Conservation (phyloP, 768 basidiomycete genomes). For the Dentipellis fragilis region DNA sequence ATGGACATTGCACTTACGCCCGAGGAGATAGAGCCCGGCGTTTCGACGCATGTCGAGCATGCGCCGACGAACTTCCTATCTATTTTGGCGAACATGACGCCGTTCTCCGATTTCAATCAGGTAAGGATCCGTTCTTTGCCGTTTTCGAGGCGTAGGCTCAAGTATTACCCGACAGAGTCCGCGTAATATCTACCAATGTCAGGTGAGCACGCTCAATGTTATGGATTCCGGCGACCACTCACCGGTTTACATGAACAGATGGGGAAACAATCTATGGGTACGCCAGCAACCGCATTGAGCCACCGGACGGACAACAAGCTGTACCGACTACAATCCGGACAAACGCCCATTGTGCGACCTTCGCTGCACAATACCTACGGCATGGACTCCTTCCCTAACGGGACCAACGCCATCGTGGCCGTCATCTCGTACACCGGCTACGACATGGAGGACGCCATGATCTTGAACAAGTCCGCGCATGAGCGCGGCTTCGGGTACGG, state of each 20-base stretch:
- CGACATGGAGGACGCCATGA: slow-evolving; percentile 99
- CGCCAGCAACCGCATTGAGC: slow-evolving; percentile 83
- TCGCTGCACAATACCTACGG: slow-evolving; percentile 87
- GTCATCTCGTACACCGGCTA: slow-evolving; percentile 99
- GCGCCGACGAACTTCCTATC: slow-evolving; percentile 92
- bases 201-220: slow-evolving; percentile 33
- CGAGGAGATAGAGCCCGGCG: slow-evolving; percentile 62
- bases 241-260: slow-evolving; percentile 42
- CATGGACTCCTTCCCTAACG: slow-evolving; percentile 98
- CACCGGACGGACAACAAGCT: slow-evolving; percentile 98
- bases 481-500: slow-evolving; percentile 97
- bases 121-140: slow-evolving; percentile 28
- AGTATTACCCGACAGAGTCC: slow-evolving; percentile 46
- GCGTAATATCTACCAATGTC: slow-evolving; percentile 89
- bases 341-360: slow-evolving; percentile 91
- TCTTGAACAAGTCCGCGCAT: slow-evolving; percentile 96
- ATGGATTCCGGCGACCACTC: background rate
- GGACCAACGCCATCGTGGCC: slow-evolving; percentile 97
- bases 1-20: slow-evolving; percentile 94
- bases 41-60: slow-evolving; percentile 89
- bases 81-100: slow-evolving; percentile 94
- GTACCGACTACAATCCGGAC: slow-evolving; percentile 90
- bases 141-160: slow-evolving; percentile 9
- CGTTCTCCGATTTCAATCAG: slow-evolving; percentile 99
- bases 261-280: slow-evolving; percentile 99